These are phyloP conservation scores for Pichia exigua DNA, from an alignment of 805 yeast genomes.

Conservation along the genomic window DNA sequence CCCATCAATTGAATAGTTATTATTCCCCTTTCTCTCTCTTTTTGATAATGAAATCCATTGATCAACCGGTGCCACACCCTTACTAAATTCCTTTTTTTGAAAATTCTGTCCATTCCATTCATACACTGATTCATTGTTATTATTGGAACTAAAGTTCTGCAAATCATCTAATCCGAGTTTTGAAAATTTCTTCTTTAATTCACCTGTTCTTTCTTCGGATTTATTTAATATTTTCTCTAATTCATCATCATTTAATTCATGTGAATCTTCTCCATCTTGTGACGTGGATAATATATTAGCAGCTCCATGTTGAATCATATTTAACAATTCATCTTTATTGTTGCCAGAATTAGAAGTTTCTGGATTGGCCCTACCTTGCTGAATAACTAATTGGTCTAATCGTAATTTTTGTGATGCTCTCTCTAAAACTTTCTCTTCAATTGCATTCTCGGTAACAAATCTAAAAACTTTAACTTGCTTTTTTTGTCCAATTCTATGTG, in stretches of 20 bases:
- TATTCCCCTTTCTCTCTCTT: constrained; percentile 60
- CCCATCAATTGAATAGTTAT: constrained; percentile 81
- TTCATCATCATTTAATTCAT: constrained; percentile 40
- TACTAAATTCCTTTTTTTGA: constrained; percentile 48
- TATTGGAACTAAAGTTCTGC: constrained; percentile 54
- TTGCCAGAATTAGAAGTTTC: constrained; percentile 22
- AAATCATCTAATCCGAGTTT: constrained; percentile 68
- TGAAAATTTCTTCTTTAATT: constrained; percentile 55
- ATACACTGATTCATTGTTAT: constrained; percentile 48
- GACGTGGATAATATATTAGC: constrained; percentile 42
- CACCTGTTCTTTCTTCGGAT: constrained; percentile 57
- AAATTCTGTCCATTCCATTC: constrained; percentile 87
- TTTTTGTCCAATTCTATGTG: constrained; percentile 82
- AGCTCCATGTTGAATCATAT: constrained; percentile 83
- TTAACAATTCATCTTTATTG: constrained; percentile 63
- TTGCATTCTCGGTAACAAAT: constrained; percentile 73
- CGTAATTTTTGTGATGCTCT: constrained; percentile 75
- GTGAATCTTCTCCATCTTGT: constrained; percentile 17
- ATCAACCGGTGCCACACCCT: constrained; percentile 20
- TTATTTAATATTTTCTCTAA: constrained; percentile 52
- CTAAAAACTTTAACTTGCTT: constrained; percentile 76
- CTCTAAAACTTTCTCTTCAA: constrained; percentile 75
- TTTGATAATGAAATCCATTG: constrained; percentile 83
- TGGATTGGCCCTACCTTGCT: constrained; percentile 47
- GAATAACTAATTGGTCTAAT: constrained; percentile 75